Percentiles rank a stretch among this genome's conserved stretches.
Evolutionary conservation across 495 filamentous ascomycete genomes (phyloP).

Genomic region (Cercophora samala): DNA sequence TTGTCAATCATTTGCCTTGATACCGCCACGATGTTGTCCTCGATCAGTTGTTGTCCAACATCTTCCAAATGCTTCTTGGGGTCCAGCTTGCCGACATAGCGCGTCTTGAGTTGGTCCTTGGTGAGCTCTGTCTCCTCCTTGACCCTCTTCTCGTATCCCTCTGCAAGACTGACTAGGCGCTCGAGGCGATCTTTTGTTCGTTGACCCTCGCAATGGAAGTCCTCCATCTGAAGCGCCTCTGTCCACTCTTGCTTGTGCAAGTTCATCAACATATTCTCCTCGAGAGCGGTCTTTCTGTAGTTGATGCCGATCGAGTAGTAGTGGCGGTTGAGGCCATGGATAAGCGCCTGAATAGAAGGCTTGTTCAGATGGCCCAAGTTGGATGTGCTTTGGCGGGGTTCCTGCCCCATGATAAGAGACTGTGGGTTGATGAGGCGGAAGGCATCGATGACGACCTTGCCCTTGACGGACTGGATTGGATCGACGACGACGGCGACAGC

Average conservation of each 20-base stretch:
- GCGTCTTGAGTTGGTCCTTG: conserved; percentile 96
- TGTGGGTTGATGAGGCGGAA: conserved; percentile 99
- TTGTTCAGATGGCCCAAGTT: conserved; percentile 98
- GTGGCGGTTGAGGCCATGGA: conserved; percentile 95
- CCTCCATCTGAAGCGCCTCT: conserved; percentile 93
- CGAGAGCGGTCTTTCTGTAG: conserved; percentile 94
- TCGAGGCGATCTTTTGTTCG: conserved; percentile 83
- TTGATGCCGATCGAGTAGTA: conserved; percentile 99
- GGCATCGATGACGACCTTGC: conserved; percentile 98
- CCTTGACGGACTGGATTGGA: conserved; percentile 98
- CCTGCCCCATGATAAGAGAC: conserved; percentile 96
- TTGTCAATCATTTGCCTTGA: conserved; percentile 99
- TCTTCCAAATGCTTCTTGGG: conserved; percentile 99
- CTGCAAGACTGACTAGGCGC: conserved; percentile 81
- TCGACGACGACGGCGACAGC: conserved; percentile 97
- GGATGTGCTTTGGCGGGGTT: conserved; percentile 96
- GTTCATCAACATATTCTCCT: conserved; percentile 99
- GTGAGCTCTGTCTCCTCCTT: conserved; percentile 97
- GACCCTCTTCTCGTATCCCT: conserved; percentile 97
- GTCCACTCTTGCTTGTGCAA: conserved; percentile 99
- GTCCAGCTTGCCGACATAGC: conserved; percentile 98
- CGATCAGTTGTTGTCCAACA: conserved; percentile 90
- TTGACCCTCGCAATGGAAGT: conserved; percentile 80
- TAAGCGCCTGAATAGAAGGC: conserved; percentile 97
- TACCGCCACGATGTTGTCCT: conserved; percentile 97